Evolutionary conservation across 495 filamentous ascomycete species (phyloP).

Genomic region (Xylaria curta): DNA sequence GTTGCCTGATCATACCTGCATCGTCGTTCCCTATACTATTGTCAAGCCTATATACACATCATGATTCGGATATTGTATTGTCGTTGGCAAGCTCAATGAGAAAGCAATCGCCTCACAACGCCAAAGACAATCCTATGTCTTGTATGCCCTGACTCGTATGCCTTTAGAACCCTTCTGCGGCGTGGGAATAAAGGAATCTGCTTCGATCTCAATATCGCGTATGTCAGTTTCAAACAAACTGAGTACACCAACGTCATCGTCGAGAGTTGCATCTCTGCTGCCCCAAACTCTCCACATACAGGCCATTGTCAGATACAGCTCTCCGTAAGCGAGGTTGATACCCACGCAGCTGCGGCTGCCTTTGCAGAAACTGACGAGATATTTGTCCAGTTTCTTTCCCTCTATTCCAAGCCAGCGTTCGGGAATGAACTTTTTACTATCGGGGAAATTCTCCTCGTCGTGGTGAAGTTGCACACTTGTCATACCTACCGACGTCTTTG

Average conservation of each 20-base stretch:
- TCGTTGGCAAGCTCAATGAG: not conserved
- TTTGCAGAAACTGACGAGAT: constrained; percentile 36
- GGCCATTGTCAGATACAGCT: constrained; percentile 26
- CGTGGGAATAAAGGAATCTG: constrained; percentile 18
- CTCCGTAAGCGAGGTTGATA: constrained; percentile 33
- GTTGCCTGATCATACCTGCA: not conserved
- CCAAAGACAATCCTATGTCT: not conserved
- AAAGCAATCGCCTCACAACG: not conserved
- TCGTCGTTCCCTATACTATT: not conserved
- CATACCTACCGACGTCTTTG: constrained; percentile 51
- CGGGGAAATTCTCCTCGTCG: constrained; percentile 49
- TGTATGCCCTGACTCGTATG: constrained; percentile 16
- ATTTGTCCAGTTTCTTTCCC: constrained; percentile 28
- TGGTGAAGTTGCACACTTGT: constrained; percentile 48
- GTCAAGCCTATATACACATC: not conserved
- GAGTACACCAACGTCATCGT: constrained; percentile 21
- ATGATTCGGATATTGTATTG: not conserved
- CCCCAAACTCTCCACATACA: constrained; percentile 19
- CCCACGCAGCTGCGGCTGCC: constrained; percentile 40
- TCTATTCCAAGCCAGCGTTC: constrained; percentile 50
- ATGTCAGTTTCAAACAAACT: constrained; percentile 13
- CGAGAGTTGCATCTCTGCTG: not conserved
- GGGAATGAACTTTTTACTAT: constrained; percentile 49
- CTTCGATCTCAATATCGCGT: constrained; percentile 16
- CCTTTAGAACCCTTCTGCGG: constrained; percentile 14